These are phyloP conservation scores for Nelumbo lutea DNA, from an alignment of 164 flowering plant species.

Conservation along the genomic window DNA sequence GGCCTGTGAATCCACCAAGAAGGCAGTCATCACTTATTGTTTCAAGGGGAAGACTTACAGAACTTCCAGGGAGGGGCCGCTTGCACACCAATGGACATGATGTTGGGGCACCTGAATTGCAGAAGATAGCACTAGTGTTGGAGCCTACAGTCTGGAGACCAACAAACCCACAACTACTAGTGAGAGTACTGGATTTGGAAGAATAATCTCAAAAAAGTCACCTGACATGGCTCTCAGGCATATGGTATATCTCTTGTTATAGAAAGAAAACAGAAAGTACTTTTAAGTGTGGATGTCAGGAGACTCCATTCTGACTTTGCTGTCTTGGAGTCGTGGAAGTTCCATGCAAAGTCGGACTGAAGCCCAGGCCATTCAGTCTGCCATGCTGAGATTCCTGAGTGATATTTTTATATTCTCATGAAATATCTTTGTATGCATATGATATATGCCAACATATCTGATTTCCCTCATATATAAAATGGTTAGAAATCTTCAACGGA, in stretches of 20 bases:
- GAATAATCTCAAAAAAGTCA: constrained; percentile 88
- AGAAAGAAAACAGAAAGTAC: neutral
- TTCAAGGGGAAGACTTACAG: constrained; percentile 64
- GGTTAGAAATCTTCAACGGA: no score
- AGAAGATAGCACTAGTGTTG: constrained; percentile 29
- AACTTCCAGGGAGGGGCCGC: constrained; percentile 40
- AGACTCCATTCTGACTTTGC: neutral
- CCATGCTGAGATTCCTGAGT: no score
- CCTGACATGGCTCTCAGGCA: constrained; percentile 93
- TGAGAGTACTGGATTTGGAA: constrained; percentile 78
- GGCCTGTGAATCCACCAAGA: constrained; percentile 34
- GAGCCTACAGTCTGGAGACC: constrained; percentile 48
- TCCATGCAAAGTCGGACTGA: neutral
- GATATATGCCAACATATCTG: no score
- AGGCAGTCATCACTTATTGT: constrained; percentile 67
- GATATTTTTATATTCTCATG: no score
- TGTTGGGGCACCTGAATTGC: constrained; percentile 37
- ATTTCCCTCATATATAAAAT: no score
- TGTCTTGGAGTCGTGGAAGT: neutral
- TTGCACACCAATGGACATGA: constrained; percentile 44
- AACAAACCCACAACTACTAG: constrained; percentile 33
- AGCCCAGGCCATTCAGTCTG: neutral
- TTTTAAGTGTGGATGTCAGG: neutral
- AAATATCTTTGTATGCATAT: no score
- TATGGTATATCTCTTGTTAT: constrained; percentile 50